phyloP scores from a whole-genome alignment of 306 rosid species.

The Lathyrus aphaca region DNA sequence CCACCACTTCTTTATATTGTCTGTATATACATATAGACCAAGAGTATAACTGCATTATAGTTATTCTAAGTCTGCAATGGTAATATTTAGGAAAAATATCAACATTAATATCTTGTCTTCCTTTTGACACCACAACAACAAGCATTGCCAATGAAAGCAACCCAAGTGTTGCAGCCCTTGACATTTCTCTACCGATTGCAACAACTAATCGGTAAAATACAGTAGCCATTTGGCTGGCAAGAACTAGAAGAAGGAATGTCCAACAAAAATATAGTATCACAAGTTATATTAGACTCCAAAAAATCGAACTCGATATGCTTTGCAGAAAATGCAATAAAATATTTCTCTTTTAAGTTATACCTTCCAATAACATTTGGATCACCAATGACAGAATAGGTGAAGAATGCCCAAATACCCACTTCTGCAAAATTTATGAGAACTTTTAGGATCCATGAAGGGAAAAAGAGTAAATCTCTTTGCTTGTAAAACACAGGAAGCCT shows the following conservation, averaged over 20 bases:
- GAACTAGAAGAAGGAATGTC: slow-evolving; percentile 39
- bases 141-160: not conserved
- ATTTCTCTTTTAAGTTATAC: not conserved
- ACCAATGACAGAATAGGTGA: not conserved
- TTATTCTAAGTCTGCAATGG: not conserved
- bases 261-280: not conserved
- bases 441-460: not conserved
- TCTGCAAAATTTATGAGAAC: not conserved
- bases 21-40: slow-evolving; percentile 23
- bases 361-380: not conserved
- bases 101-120: not conserved
- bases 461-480: not conserved
- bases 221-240: slow-evolving; percentile 55
- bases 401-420: not conserved
- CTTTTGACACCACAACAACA: not conserved
- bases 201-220: slow-evolving; percentile 47
- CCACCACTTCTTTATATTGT: slow-evolving; percentile 46
- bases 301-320: not conserved
- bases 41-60: not conserved
- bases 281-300: not conserved
- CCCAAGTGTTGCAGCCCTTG: slow-evolving; percentile 21
- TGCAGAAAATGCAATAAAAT: not conserved
- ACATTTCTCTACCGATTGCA: slow-evolving; percentile 53
- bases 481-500: slow-evolving; percentile 3
- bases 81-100: not conserved